These are phyloP conservation scores for Agarophyton chilense DNA, from an alignment of 23 red algal species.

Conservation along the genomic window DNA sequence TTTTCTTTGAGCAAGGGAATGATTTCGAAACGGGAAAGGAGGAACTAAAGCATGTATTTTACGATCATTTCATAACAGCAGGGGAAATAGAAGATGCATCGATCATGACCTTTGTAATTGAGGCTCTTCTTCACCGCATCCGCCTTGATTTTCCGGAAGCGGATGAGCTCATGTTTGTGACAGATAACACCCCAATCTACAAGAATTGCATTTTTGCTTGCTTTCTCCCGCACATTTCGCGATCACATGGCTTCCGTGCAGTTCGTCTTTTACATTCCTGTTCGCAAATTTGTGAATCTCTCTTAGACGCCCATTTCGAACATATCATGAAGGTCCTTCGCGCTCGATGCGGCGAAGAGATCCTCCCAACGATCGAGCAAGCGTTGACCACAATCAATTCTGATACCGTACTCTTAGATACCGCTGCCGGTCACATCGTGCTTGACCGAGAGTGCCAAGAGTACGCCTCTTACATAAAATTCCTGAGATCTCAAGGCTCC, in stretches of 20 bases:
- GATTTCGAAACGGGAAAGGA: constrained; percentile 2
- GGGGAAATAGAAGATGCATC: not conserved
- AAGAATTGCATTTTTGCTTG: constrained; percentile 17
- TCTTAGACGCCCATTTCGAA: constrained; percentile 46
- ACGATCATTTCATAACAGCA: constrained; percentile 26
- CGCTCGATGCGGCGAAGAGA: not conserved
- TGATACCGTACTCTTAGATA: not conserved
- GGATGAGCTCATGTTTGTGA: constrained; percentile 35
- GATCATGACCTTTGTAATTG: not conserved
- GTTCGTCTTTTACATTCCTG: constrained; percentile 39
- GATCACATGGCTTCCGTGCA: constrained; percentile 23
- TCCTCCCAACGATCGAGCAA: constrained; percentile 7
- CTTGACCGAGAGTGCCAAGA: constrained; percentile 12
- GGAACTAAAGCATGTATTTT: constrained; percentile 4
- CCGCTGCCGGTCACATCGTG: not conserved
- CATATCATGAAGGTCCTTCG: constrained; percentile 15
- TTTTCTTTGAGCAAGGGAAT: constrained; percentile 13
- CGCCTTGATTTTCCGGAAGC: constrained; percentile 46
- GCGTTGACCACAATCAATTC: constrained; percentile 14
- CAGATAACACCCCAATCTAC: constrained; percentile 26
- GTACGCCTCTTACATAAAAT: not conserved
- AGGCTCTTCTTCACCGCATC: constrained; percentile 43
- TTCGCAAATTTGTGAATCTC: constrained; percentile 46
- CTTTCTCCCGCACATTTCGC: constrained; percentile 18
- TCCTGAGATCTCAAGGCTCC: not conserved